A percentile compares a stretch with the other conserved stretches of the same genome.
phyloP scores from a whole-genome alignment of 2,329 filamentous ascomycete species.

The Aspergillus udagawae region DNA sequence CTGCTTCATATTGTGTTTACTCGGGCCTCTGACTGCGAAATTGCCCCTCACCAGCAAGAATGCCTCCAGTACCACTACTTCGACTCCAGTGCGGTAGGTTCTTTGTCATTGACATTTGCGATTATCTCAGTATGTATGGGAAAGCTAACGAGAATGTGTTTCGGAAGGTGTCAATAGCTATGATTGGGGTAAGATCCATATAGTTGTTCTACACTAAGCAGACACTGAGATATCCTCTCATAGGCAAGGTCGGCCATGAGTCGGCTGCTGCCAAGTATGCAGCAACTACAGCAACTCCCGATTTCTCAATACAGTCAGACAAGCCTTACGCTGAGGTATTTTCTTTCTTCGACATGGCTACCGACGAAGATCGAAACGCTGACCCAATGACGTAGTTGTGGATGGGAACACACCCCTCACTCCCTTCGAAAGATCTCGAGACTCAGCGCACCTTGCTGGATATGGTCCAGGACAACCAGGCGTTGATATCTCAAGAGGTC shows the following conservation, averaged over 20 bases:
- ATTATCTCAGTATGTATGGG: background rate
- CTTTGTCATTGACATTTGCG: background rate
- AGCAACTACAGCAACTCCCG: slow-evolving; percentile 71
- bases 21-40: background rate
- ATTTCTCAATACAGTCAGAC: slow-evolving; percentile 74
- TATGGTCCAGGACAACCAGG: slow-evolving; percentile 79
- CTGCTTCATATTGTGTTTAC: background rate
- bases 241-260: slow-evolving; percentile 78
- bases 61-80: slow-evolving; percentile 73
- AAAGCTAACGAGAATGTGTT: slow-evolving; percentile 5
- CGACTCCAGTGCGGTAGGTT: slow-evolving; percentile 62
- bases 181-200: slow-evolving; percentile 69
- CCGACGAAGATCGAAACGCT: background rate
- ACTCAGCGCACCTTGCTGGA: slow-evolving; percentile 85
- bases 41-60: slow-evolving; percentile 24
- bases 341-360: background rate
- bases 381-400: slow-evolving; percentile 62
- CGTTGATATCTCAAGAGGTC: slow-evolving; percentile 71
- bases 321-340: slow-evolving; percentile 89
- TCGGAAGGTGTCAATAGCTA: slow-evolving; percentile 86
- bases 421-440: slow-evolving; percentile 82
- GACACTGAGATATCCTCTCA: slow-evolving; percentile 26
- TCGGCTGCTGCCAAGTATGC: slow-evolving; percentile 89
- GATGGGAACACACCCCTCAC: slow-evolving; percentile 98
- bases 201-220: background rate